Conservation (phyloP, 2,329 filamentous ascomycete genomes). For the Ceratocystis destructans region DNA sequence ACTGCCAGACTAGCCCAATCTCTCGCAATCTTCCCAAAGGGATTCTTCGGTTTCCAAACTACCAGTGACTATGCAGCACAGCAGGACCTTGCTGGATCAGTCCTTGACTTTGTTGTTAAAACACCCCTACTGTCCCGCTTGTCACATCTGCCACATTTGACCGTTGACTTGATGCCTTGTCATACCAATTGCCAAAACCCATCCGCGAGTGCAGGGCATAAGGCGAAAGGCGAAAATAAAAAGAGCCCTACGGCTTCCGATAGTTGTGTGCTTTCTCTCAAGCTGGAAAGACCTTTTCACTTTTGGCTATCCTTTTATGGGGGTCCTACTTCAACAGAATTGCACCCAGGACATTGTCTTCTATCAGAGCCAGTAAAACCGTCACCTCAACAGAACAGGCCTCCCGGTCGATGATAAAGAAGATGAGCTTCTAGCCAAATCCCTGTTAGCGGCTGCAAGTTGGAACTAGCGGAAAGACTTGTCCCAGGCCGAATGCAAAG, state of each 20-base stretch:
- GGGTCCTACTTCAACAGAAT: not conserved
- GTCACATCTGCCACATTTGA: too few relatives aligned
- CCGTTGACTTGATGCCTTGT: too few relatives aligned
- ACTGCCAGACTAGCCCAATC: not conserved
- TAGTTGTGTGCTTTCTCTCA: not conserved
- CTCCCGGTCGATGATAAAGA: too few relatives aligned
- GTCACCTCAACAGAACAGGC: not conserved
- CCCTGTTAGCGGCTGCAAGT: not conserved
- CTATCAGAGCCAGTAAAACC: not conserved
- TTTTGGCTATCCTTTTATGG: not conserved
- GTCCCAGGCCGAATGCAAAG: not conserved
- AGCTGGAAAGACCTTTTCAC: not conserved
- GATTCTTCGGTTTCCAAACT: not conserved
- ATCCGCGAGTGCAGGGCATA: too few relatives aligned
- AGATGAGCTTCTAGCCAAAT: not conserved
- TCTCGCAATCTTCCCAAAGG: not conserved
- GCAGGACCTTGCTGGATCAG: too few relatives aligned
- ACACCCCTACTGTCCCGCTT: not conserved
- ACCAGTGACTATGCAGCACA: not conserved
- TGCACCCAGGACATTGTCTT: not conserved
- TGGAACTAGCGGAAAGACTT: not conserved
- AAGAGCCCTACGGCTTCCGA: too few relatives aligned
- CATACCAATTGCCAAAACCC: too few relatives aligned
- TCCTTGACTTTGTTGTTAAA: too few relatives aligned
- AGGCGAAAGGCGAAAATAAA: too few relatives aligned